phyloP scores from a whole-genome alignment of 2,329 filamentous ascomycete genomes.

The Fonsecaea erecta region DNA sequence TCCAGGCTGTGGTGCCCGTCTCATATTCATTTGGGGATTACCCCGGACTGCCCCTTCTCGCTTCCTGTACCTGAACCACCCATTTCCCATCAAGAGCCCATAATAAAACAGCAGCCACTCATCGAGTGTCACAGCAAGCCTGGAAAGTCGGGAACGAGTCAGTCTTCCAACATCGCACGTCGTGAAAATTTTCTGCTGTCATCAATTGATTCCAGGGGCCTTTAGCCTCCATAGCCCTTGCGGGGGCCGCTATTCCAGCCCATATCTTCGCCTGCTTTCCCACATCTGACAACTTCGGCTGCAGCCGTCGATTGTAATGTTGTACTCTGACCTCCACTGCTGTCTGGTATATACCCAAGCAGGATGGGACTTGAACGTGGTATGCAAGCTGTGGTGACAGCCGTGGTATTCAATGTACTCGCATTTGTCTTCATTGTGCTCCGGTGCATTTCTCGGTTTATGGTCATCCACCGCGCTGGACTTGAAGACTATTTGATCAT shows the following conservation, averaged over 20 bases:
- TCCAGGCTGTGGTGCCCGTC: background rate
- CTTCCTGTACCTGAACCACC: background rate
- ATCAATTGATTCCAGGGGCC: background rate
- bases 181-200: background rate
- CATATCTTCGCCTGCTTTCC: background rate
- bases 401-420: slow-evolving; percentile 23
- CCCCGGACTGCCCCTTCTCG: background rate
- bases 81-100: background rate
- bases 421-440: slow-evolving; percentile 26
- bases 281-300: background rate
- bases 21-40: background rate
- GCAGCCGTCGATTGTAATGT: background rate
- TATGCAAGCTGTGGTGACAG: slow-evolving; percentile 30
- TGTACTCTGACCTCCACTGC: background rate
- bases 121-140: background rate
- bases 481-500: slow-evolving; percentile 30
- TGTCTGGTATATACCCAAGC: background rate
- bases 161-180: background rate
- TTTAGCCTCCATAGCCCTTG: background rate
- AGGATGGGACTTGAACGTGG: slow-evolving; percentile 28
- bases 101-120: background rate
- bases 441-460: slow-evolving; percentile 28
- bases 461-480: slow-evolving; percentile 24
- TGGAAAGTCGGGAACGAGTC: background rate
- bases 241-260: background rate